Percentiles rank a stretch among this genome's conserved stretches.
phyloP scores from a whole-genome alignment of 305 asterid genomes.

The Fraxinus baroniana region DNA sequence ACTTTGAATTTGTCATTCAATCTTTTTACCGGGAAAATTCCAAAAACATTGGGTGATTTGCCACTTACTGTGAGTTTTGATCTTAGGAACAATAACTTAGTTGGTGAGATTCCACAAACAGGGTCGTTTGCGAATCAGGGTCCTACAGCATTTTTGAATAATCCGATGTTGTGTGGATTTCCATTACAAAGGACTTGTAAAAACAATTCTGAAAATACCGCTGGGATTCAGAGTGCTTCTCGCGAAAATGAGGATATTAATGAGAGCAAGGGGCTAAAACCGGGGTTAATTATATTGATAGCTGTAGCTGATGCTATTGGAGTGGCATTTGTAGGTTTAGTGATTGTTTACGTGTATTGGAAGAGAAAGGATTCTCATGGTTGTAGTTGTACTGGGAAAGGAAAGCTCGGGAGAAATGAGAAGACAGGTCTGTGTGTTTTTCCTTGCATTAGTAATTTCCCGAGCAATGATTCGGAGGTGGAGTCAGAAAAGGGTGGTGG shows the following conservation, averaged over 20 bases:
- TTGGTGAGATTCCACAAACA: slow-evolving; percentile 86
- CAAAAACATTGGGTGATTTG: slow-evolving; percentile 73
- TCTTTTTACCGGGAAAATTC: slow-evolving; percentile 66
- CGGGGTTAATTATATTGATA: slow-evolving; percentile 73
- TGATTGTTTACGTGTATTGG: slow-evolving; percentile 74
- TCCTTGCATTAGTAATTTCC: slow-evolving; percentile 55
- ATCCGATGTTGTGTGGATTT: slow-evolving; percentile 81
- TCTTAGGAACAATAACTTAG: slow-evolving; percentile 67
- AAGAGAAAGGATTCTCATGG: slow-evolving; percentile 78
- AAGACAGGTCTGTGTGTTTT: slow-evolving; percentile 44
- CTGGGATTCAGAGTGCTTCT: slow-evolving; percentile 35
- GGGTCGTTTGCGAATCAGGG: slow-evolving; percentile 91
- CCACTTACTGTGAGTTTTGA: slow-evolving; percentile 83
- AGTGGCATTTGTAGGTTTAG: slow-evolving; percentile 71
- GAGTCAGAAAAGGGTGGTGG: slow-evolving; percentile 74
- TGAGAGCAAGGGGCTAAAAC: slow-evolving; percentile 58
- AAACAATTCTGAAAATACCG: slow-evolving; percentile 40
- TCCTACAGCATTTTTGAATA: slow-evolving; percentile 81
- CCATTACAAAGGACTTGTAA: slow-evolving; percentile 76
- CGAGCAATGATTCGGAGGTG: slow-evolving; percentile 59
- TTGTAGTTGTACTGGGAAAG: slow-evolving; percentile 87
- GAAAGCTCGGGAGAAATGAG: slow-evolving; percentile 71
- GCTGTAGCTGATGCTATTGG: slow-evolving; percentile 74
- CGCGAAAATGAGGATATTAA: slow-evolving; percentile 26
- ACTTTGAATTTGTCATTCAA: slow-evolving; percentile 72